These are phyloP conservation scores for Bipolaris bicolor DNA, from an alignment of 2,329 filamentous ascomycete species.

Conservation along the genomic window DNA sequence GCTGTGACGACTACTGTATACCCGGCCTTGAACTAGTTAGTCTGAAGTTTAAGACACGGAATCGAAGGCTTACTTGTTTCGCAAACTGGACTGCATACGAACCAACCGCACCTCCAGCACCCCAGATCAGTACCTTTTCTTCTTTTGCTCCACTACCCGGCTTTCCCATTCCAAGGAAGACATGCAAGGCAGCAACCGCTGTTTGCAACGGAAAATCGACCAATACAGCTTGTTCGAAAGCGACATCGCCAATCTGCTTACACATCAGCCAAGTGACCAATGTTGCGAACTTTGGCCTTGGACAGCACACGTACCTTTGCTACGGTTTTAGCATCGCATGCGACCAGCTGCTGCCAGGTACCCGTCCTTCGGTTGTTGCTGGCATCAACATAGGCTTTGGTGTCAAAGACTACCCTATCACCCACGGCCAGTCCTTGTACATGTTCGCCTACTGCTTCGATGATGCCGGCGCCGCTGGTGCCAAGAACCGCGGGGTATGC, in stretches of 20 bases:
- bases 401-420: conserved; percentile 49
- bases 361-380: conserved; percentile 28
- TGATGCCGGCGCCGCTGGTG: conserved; percentile 43
- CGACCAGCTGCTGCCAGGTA: conserved; percentile 35
- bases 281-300: not conserved
- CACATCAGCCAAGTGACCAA: conserved; percentile 6
- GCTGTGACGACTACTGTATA: conserved; percentile 36
- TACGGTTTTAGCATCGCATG: conserved; percentile 23
- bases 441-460: conserved; percentile 55
- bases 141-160: conserved; percentile 27
- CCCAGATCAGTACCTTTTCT: conserved; percentile 37
- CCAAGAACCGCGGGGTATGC: conserved; percentile 28
- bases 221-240: conserved; percentile 36
- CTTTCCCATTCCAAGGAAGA: conserved; percentile 34
- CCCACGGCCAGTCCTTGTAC: conserved; percentile 53
- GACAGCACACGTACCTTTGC: conserved; percentile 26
- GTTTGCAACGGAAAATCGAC: conserved; percentile 37
- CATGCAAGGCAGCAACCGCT: conserved; percentile 35
- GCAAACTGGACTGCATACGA: conserved; percentile 37
- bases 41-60: not conserved
- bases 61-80: conserved; percentile 23
- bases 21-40: conserved; percentile 24
- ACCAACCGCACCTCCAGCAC: conserved; percentile 36
- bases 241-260: conserved; percentile 29
- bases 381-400: conserved; percentile 25